Evolutionary conservation across 2,329 filamentous ascomycete species (phyloP).

Genomic region (Cyphellophora attinorum): DNA sequence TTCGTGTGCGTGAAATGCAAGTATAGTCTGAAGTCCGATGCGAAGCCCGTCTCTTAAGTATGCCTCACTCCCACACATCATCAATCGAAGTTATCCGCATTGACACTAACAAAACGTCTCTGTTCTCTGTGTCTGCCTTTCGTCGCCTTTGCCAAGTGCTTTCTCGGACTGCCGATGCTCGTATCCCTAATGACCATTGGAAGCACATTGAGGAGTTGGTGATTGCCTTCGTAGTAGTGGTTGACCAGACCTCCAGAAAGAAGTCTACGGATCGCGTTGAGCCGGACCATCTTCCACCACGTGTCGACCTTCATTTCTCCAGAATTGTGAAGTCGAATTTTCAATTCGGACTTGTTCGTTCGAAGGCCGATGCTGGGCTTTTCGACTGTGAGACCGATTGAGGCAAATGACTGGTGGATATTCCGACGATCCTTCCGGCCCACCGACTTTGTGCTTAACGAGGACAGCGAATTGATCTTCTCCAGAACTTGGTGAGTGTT

Average conservation of each 20-base stretch:
- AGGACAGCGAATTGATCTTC: conserved; percentile 50
- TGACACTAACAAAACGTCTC: conserved; percentile 11
- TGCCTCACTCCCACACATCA: too few relatives aligned
- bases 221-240: conserved; percentile 53
- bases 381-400: conserved; percentile 57
- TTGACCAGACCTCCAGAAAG: conserved; percentile 53
- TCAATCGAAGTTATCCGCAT: too few relatives aligned
- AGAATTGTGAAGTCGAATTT: conserved; percentile 48
- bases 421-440: conserved; percentile 58
- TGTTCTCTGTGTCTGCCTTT: conserved; percentile 14
- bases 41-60: too few relatives aligned
- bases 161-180: conserved; percentile 16
- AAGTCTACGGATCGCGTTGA: conserved; percentile 52
- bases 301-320: conserved; percentile 56
- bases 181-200: conserved; percentile 33
- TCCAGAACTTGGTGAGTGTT: conserved; percentile 52
- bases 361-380: conserved; percentile 57
- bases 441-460: conserved; percentile 50
- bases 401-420: conserved; percentile 56
- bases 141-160: conserved; percentile 7
- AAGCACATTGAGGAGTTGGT: conserved; percentile 50
- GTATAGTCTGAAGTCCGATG: too few relatives aligned
- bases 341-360: conserved; percentile 55
- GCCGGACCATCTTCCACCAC: conserved; percentile 63
- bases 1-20: too few relatives aligned